Evolutionary conservation across 441 rosid species (phyloP), one percentile per base, ranked within the genome.

Genomic region (Erysimum pusillum): DNA sequence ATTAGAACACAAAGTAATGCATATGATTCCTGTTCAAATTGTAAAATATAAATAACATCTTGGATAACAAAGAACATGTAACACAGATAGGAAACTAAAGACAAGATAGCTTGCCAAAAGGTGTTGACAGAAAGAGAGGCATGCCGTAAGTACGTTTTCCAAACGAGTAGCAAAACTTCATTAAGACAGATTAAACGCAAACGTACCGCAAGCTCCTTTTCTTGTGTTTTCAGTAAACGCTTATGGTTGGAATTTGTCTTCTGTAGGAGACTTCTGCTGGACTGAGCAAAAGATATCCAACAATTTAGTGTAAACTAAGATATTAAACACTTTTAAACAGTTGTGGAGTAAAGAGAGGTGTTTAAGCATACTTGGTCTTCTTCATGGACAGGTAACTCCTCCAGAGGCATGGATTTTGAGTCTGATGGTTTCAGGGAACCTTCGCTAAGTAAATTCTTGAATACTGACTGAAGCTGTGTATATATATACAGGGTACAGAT

Each of bases 161-260:
- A 61, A 25, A 69, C 39, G 38, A 62, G 58, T 69, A 11, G 35
- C 36, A 69, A 57, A 42, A 76, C 39, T 60, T 60, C 58, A 32
- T 34, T 41, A 54, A 35, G 46, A 56, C 59, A 76, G 39, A 42
- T 32, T 13, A 61, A 56, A 56, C 42, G 56, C 17, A 73, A 45
- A 76, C 94, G 68, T 70, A 91, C 99, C 83, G 65, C 71, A 20
- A 95, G 92, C 83, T 95, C 95, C 62, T 82, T 87, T 82, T 88
- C 91, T 79, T 93, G 98, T 81, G 84, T 64, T 76, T 84, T 73
- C 69, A 95, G 76, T 64, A 86, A 69, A 76, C 73, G 80, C 80
- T 68, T 76, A 75, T 85, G 95, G 60, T 85, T 81, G 75, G 76
- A 69, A 32, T 61, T 84, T 28, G 77, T 90, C 63, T 83, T 82